These are phyloP conservation scores for Backusella morwellensis DNA, from an alignment of 192 early-diverging fungal species.

Conservation along the genomic window DNA sequence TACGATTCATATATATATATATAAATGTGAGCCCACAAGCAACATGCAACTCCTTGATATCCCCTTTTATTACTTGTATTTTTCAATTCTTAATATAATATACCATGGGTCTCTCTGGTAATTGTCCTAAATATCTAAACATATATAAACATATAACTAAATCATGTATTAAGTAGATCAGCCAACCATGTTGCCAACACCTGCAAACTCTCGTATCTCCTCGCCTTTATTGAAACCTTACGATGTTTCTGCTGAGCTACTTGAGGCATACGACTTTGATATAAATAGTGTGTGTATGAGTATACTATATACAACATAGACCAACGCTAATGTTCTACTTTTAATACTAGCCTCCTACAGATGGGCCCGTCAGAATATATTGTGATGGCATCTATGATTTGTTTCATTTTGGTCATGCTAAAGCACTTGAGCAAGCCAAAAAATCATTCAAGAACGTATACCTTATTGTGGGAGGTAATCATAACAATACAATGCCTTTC, in stretches of 20 bases:
- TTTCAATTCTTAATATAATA: no score
- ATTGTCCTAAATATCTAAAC: background rate
- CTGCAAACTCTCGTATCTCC: background rate
- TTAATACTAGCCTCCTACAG: slow-evolving; percentile 49
- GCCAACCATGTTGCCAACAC: background rate
- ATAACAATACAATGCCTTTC: background rate
- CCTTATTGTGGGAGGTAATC: slow-evolving; percentile 67
- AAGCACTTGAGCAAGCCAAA: slow-evolving; percentile 82
- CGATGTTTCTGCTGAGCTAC: background rate
- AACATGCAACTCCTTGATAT: no score
- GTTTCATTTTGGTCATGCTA: slow-evolving; percentile 82
- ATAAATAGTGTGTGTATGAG: background rate
- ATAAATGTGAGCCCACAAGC: background rate
- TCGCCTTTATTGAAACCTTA: background rate
- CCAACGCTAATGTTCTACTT: no score
- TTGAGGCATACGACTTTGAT: background rate
- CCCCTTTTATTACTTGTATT: no score
- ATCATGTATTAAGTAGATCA: background rate
- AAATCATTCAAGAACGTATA: slow-evolving; percentile 74
- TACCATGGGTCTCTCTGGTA: background rate
- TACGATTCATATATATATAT: background rate
- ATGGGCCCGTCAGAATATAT: slow-evolving; percentile 76
- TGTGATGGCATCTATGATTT: slow-evolving; percentile 87
- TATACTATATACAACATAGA: no score
- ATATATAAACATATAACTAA: background rate